Evolutionary conservation across 768 basidiomycete species (phyloP).

Genomic region (Trametes coccinea): DNA sequence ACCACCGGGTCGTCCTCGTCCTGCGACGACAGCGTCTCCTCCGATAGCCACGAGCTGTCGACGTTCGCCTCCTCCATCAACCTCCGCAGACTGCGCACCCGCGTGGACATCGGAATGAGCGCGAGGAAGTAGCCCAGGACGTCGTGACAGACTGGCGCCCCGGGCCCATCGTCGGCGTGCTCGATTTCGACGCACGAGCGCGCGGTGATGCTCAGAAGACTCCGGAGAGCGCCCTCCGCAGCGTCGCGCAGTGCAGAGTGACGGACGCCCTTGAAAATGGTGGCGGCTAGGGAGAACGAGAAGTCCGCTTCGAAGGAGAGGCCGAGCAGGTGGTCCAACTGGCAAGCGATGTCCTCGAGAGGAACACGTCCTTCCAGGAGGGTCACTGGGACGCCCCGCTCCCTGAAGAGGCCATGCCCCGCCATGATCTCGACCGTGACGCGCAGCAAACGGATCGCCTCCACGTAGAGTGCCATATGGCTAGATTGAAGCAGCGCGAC

Average conservation of each 20-base stretch:
- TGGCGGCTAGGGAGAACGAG: conserved; percentile 78
- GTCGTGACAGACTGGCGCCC: conserved; percentile 53
- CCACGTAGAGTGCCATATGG: conserved; percentile 65
- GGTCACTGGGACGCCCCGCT: conserved; percentile 50
- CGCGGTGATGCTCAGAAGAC: conserved; percentile 62
- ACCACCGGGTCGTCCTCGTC: conserved; percentile 45
- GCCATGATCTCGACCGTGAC: conserved; percentile 67
- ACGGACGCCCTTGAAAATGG: conserved; percentile 86
- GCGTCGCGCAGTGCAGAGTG: conserved; percentile 62
- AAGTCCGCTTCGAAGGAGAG: conserved; percentile 78
- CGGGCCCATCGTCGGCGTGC: conserved; percentile 38
- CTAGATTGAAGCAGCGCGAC: conserved; percentile 81
- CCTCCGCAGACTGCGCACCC: conserved; percentile 51
- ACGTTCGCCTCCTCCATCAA: conserved; percentile 66
- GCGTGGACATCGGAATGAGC: conserved; percentile 67
- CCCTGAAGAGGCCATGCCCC: conserved; percentile 56
- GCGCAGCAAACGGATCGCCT: conserved; percentile 68
- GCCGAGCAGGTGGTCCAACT: conserved; percentile 71
- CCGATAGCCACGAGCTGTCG: conserved; percentile 46
- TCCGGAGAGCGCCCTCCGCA: conserved; percentile 62
- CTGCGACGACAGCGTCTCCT: conserved; percentile 44
- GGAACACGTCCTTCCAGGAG: conserved; percentile 64
- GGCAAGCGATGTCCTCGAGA: conserved; percentile 66
- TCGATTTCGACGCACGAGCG: conserved; percentile 29
- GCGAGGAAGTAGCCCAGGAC: conserved; percentile 80